Conservation (phyloP, 495 filamentous ascomycete species). For the Immersiella caudata region DNA sequence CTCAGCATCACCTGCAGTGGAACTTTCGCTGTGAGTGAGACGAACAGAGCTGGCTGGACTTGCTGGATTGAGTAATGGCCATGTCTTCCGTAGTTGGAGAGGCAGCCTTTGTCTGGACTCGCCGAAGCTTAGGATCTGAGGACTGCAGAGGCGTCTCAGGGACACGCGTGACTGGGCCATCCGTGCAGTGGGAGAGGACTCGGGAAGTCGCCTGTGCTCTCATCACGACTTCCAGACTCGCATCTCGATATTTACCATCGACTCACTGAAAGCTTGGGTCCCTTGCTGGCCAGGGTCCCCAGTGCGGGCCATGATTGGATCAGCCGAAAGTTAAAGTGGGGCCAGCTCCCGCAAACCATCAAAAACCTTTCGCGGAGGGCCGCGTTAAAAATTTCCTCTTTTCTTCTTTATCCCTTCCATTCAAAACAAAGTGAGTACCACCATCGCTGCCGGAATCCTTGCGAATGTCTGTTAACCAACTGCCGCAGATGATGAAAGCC, state of each 20-base stretch:
- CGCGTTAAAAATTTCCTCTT: slow-evolving; percentile 41
- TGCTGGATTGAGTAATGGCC: slow-evolving; percentile 3
- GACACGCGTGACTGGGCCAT: slow-evolving; percentile 32
- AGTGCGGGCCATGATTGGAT: slow-evolving; percentile 9
- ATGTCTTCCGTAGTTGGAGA: slow-evolving; percentile 10
- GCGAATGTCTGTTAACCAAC: slow-evolving; percentile 46
- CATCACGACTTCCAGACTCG: slow-evolving; percentile 8
- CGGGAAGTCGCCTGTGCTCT: not conserved
- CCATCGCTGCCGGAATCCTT: slow-evolving; percentile 18
- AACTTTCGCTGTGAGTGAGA: slow-evolving; percentile 22
- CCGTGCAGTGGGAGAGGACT: not conserved
- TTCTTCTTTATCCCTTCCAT: slow-evolving; percentile 89
- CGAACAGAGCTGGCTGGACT: slow-evolving; percentile 9
- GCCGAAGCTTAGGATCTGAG: slow-evolving; percentile 6
- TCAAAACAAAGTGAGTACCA: slow-evolving; percentile 78
- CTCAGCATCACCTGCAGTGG: not conserved
- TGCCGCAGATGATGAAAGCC: slow-evolving; percentile 97
- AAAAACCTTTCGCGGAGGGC: slow-evolving; percentile 26
- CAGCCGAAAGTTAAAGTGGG: slow-evolving; percentile 30
- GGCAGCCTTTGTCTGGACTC: not conserved
- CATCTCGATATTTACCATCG: not conserved
- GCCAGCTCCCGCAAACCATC: not conserved
- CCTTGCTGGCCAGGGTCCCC: slow-evolving; percentile 5
- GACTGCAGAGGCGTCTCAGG: slow-evolving; percentile 30
- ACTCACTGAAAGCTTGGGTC: slow-evolving; percentile 17